Evolutionary conservation across 331 rosid genomes (phyloP).

Genomic region (Malus hybrid): DNA sequence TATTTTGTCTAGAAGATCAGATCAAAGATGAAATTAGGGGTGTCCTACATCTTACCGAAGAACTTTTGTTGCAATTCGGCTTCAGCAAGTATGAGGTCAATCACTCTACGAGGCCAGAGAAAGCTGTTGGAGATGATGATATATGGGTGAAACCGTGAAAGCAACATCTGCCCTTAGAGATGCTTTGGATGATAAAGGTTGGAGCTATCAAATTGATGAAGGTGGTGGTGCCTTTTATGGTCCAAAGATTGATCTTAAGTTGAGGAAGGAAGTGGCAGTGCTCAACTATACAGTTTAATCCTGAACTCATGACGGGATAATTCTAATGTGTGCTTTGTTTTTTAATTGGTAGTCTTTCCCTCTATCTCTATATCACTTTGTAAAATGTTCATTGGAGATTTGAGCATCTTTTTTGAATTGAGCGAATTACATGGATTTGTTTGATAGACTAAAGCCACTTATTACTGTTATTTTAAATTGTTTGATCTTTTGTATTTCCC

Average conservation of each 20-base stretch:
- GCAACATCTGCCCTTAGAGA: slow-evolving; percentile 80
- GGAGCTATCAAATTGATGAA: slow-evolving; percentile 83
- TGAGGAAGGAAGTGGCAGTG: slow-evolving; percentile 99
- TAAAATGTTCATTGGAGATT: not conserved
- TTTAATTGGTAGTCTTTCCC: no score
- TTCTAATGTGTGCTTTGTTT: no score
- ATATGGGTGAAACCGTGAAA: slow-evolving; percentile 49
- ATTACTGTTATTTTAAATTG: not conserved
- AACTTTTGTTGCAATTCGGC: slow-evolving; percentile 69
- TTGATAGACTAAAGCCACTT: not conserved
- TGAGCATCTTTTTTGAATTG: not conserved
- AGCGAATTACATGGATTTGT: no score
- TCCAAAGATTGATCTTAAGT: slow-evolving; percentile 94
- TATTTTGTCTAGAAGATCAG: slow-evolving; percentile 87
- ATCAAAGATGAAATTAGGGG: slow-evolving; percentile 91
- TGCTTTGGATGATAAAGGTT: slow-evolving; percentile 86
- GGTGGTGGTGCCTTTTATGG: slow-evolving; percentile 99
- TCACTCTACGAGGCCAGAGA: slow-evolving; percentile 46
- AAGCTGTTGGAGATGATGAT: slow-evolving; percentile 62
- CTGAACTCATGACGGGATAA: slow-evolving; percentile 5
- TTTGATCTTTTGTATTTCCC: no score
- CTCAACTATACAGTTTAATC: slow-evolving; percentile 86
- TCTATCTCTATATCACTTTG: not conserved
- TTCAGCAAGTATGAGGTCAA: slow-evolving; percentile 83
- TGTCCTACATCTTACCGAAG: slow-evolving; percentile 84